Evolutionary conservation across 192 early-diverging fungal genomes (phyloP).

Genomic region (Phlyctochytrium planicorne): DNA sequence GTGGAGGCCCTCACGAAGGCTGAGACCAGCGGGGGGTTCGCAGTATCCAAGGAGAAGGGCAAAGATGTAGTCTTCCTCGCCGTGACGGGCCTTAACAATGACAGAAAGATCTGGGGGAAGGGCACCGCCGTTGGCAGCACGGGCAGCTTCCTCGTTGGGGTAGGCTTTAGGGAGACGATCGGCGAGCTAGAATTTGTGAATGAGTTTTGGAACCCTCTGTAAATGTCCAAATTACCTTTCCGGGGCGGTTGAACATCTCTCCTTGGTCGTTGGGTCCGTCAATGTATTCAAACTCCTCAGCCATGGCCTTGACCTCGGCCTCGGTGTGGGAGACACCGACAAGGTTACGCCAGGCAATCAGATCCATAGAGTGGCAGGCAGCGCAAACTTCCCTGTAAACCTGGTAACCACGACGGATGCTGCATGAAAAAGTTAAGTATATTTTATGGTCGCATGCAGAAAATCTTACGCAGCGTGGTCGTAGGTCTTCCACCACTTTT

Average conservation of each 20-base stretch:
- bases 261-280: conserved; percentile 94
- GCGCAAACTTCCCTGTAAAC: conserved; percentile 98
- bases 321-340: conserved; percentile 92
- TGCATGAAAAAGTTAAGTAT: conserved; percentile 30
- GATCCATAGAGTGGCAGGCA: conserved; percentile 94
- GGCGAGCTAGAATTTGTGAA: conserved; percentile 62
- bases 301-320: conserved; percentile 91
- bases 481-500: conserved; percentile 77
- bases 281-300: conserved; percentile 84
- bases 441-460: not conserved
- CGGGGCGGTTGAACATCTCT: conserved; percentile 89
- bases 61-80: conserved; percentile 96
- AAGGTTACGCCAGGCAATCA: conserved; percentile 92
- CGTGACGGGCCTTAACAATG: conserved; percentile 92
- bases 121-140: conserved; percentile 94
- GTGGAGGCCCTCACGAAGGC: conserved; percentile 91
- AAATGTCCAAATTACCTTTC: conserved; percentile 59
- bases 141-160: conserved; percentile 94
- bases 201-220: conserved; percentile 2
- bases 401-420: conserved; percentile 97
- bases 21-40: conserved; percentile 91
- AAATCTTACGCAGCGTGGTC: conserved; percentile 83
- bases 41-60: conserved; percentile 91
- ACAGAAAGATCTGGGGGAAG: conserved; percentile 93
- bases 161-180: conserved; percentile 90